phyloP scores from a whole-genome alignment of 805 yeast genomes.

The Metschnikowia gelsemii region DNA sequence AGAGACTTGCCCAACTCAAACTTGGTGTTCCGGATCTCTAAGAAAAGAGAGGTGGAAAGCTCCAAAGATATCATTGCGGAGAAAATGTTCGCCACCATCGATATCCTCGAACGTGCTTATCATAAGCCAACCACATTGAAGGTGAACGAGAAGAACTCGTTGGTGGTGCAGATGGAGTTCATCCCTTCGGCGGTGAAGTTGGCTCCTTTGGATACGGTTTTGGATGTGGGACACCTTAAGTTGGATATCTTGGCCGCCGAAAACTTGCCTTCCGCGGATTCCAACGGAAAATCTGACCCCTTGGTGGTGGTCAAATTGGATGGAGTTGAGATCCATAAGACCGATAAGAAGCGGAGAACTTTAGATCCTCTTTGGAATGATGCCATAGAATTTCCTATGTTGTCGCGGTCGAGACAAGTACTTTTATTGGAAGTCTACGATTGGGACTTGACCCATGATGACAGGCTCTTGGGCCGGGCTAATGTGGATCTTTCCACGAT shows the following conservation, averaged over 20 bases:
- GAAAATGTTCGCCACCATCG: constrained; percentile 48
- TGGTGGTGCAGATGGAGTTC: constrained; percentile 56
- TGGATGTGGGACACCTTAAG: constrained; percentile 65
- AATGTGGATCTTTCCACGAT: constrained; percentile 50
- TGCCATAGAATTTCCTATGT: constrained; percentile 53
- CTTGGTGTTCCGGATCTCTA: constrained; percentile 56
- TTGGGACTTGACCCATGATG: constrained; percentile 77
- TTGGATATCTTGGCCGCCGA: constrained; percentile 58
- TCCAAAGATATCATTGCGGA: constrained; percentile 53
- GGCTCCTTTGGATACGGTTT: constrained; percentile 58
- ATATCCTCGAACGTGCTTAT: constrained; percentile 52
- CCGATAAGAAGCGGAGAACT: constrained; percentile 63
- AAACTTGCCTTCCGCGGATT: constrained; percentile 57
- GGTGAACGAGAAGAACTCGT: constrained; percentile 37
- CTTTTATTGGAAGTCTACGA: constrained; percentile 56
- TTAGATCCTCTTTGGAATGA: constrained; percentile 80
- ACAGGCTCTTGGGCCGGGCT: constrained; percentile 58
- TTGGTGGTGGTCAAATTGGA: constrained; percentile 52
- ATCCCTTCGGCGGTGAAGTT: constrained; percentile 56
- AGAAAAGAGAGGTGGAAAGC: constrained; percentile 46
- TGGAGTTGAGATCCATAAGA: constrained; percentile 53
- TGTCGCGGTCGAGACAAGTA: constrained; percentile 58
- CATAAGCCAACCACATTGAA: constrained; percentile 46
- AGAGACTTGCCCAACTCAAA: constrained; percentile 68
- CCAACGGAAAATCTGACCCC: constrained; percentile 80